These are phyloP conservation scores for Pharus latifolius DNA, from an alignment of 176 grass and related monocot genomes.

Conservation along the genomic window DNA sequence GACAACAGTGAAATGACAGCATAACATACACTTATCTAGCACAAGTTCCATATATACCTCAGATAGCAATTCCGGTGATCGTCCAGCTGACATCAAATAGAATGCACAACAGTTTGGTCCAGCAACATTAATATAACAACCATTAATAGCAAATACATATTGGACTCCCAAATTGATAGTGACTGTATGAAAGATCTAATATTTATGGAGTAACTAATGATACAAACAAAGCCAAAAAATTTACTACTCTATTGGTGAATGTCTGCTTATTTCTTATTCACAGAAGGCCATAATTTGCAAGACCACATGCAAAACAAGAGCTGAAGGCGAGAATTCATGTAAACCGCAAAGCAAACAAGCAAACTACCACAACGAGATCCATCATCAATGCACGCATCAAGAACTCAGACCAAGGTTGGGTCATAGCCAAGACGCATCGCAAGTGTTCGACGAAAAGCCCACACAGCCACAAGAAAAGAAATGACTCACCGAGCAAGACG, in stretches of 20 bases:
- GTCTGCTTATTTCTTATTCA: neutral
- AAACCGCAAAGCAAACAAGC: neutral
- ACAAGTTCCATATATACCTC: slow-evolving; percentile 40
- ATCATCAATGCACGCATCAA: neutral
- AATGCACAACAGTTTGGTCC: neutral
- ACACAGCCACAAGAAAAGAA: neutral
- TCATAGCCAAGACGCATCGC: neutral
- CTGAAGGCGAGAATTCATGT: neutral
- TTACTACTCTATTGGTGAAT: too few species aligned
- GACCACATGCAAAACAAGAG: neutral
- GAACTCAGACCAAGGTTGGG: neutral
- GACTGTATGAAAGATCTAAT: neutral
- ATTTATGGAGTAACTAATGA: neutral
- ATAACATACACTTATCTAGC: slow-evolving; percentile 3
- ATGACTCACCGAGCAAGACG: slow-evolving; percentile 64
- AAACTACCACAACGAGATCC: neutral
- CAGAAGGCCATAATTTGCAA: neutral
- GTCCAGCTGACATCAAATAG: slow-evolving; percentile 42
- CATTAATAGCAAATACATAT: neutral
- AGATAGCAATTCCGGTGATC: slow-evolving; percentile 28
- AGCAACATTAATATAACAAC: neutral
- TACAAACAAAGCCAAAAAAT: too few species aligned
- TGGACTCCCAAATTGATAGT: neutral
- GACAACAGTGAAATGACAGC: neutral
- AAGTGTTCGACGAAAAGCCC: slow-evolving; percentile 19